Evolutionary conservation across 768 basidiomycete species (phyloP).

Genomic region (Phlegmacium glaucopus): DNA sequence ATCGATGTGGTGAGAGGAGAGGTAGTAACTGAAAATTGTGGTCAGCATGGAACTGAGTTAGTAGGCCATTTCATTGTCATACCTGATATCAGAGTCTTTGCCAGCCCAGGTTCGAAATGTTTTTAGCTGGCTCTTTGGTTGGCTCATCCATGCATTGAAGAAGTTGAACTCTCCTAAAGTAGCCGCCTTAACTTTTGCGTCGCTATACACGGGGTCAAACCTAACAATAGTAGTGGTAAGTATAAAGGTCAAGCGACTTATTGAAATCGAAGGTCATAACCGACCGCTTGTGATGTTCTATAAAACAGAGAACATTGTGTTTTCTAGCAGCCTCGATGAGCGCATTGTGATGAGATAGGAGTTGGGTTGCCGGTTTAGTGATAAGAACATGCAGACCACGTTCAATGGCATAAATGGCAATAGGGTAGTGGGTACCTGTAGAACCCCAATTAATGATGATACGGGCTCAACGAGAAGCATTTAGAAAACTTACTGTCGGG

Average conservation of each 20-base stretch:
- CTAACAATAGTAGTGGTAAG: conserved; percentile 24
- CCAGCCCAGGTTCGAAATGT: conserved; percentile 97
- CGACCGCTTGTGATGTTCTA: conserved; percentile 87
- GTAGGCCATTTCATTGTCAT: conserved; percentile 5
- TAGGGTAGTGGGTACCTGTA: conserved; percentile 79
- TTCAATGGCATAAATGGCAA: conserved; percentile 84
- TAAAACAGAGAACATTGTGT: conserved; percentile 83
- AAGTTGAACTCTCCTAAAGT: conserved; percentile 90
- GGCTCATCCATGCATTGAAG: conserved; percentile 97
- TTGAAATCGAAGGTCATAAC: not conserved
- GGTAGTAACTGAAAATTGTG: conserved; percentile 64
- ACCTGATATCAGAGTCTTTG: conserved; percentile 91
- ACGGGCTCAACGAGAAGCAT: not conserved
- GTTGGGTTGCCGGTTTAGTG: conserved; percentile 90
- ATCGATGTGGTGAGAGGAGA: conserved; percentile 93
- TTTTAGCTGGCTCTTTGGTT: conserved; percentile 91
- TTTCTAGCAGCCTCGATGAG: conserved; percentile 75
- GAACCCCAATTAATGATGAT: not conserved
- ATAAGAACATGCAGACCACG: conserved; percentile 84
- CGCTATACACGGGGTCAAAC: conserved; percentile 90
- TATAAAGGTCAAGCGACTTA: too few relatives aligned
- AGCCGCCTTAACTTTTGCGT: conserved; percentile 76
- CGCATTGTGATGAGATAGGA: conserved; percentile 77
- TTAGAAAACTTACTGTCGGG: conserved; percentile 65
- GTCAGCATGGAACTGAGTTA: conserved; percentile 7